phyloP scores from a whole-genome alignment of 176 grass and related monocot genomes.

The Triticum timopheevii region DNA sequence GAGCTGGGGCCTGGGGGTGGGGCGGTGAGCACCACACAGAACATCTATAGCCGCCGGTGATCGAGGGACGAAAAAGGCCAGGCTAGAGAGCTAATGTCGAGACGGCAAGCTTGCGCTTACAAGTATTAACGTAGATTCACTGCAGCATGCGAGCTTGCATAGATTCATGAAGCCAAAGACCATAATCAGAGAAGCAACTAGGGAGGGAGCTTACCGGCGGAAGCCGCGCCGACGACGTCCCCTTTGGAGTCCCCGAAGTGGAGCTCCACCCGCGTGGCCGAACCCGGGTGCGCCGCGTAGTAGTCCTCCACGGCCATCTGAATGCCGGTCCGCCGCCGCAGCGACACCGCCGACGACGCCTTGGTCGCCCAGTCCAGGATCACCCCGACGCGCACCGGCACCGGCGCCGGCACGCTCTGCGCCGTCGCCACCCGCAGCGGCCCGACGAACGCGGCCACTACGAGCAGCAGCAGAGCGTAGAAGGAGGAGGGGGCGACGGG shows the following conservation, averaged over 20 bases:
- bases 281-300: constrained; percentile 32
- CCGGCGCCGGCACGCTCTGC: constrained; percentile 11
- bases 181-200: not conserved
- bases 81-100: no score
- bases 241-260: constrained; percentile 35
- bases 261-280: constrained; percentile 32
- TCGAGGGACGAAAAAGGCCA: no score
- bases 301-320: constrained; percentile 63
- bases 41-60: no score
- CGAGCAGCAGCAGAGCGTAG: not conserved
- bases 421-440: constrained; percentile 1
- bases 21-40: no score
- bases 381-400: constrained; percentile 53
- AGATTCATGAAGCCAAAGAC: no score
- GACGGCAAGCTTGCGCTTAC: no score
- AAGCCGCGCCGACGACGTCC: constrained; percentile 32
- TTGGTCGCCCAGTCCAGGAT: constrained; percentile 19
- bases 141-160: no score
- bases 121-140: no score
- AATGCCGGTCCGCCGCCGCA: constrained; percentile 33
- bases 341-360: not conserved
- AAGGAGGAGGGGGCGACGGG: not conserved
- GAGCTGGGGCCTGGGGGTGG: no score
- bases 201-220: constrained; percentile 40
- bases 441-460: not conserved